Percentiles rank a stretch among this genome's conserved stretches.
phyloP scores from a whole-genome alignment of 176 grass and related monocot species.

The Avena eriantha region DNA sequence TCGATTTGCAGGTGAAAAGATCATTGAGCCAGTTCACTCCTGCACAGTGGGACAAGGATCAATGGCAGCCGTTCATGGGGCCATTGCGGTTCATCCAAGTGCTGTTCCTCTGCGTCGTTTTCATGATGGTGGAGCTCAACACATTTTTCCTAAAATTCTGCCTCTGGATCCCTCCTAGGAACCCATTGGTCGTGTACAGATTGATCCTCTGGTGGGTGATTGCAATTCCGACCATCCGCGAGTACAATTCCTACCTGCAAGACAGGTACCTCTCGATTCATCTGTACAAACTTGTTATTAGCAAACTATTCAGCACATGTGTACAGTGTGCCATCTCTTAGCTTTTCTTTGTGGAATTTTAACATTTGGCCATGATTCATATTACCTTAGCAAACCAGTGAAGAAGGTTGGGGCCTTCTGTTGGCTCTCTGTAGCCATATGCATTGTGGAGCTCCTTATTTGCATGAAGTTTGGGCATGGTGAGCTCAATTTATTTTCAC shows the following conservation, averaged over 20 bases:
- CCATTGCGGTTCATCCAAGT: conserved; percentile 96
- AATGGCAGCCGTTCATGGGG: conserved; percentile 92
- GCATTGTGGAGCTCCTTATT: conserved; percentile 96
- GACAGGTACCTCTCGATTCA: conserved; percentile 61
- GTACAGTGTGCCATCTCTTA: not conserved
- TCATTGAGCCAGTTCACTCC: conserved; percentile 94
- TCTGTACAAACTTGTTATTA: not conserved
- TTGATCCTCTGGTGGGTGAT: conserved; percentile 96
- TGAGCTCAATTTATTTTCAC: conserved; percentile 24
- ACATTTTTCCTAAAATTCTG: conserved; percentile 98
- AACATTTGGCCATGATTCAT: conserved; percentile 3
- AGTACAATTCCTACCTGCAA: conserved; percentile 98
- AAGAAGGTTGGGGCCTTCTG: conserved; percentile 99
- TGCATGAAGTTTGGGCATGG: conserved; percentile 96
- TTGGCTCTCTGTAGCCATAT: conserved; percentile 95
- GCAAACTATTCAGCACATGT: not conserved
- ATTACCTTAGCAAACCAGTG: conserved; percentile 69
- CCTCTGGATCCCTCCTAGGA: conserved; percentile 93
- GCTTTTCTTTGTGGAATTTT: not conserved
- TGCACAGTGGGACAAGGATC: conserved; percentile 96
- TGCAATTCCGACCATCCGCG: conserved; percentile 96
- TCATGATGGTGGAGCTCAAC: conserved; percentile 96
- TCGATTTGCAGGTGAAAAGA: conserved; percentile 77
- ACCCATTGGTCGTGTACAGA: conserved; percentile 83
- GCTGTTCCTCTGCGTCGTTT: conserved; percentile 75